Evolutionary conservation across 345 rosid genomes (phyloP).

Genomic region (Lepidium aucheri): DNA sequence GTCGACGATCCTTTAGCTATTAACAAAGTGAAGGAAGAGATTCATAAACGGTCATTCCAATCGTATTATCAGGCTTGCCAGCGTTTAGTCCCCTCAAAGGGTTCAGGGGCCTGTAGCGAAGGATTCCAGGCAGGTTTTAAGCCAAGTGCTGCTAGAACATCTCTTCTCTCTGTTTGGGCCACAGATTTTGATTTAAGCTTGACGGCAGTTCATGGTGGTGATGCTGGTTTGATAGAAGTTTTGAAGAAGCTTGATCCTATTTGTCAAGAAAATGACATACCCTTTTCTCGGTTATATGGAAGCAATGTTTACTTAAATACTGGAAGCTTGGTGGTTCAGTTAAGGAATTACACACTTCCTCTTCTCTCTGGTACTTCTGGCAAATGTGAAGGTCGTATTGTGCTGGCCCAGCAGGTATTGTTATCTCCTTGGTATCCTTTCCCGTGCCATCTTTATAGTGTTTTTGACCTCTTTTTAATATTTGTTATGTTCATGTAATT

Average conservation of each 20-base stretch:
- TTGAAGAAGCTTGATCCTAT: constrained; percentile 81
- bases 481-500: not conserved
- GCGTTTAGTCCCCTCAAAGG: constrained; percentile 55
- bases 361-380: constrained; percentile 73
- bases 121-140: constrained; percentile 93
- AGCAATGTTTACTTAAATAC: constrained; percentile 54
- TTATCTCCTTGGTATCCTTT: constrained; percentile 6
- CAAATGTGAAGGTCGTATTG: constrained; percentile 79
- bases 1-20: constrained; percentile 52
- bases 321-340: constrained; percentile 52
- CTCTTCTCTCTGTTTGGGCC: constrained; percentile 72
- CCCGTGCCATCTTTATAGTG: not conserved
- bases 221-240: constrained; percentile 78
- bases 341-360: constrained; percentile 83
- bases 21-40: constrained; percentile 56
- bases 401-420: constrained; percentile 90
- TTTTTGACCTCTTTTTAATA: not conserved
- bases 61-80: constrained; percentile 87
- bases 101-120: constrained; percentile 73
- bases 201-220: constrained; percentile 76
- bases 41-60: constrained; percentile 61
- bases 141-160: constrained; percentile 63
- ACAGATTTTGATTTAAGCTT: constrained; percentile 82
- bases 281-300: constrained; percentile 91
- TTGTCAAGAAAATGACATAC: constrained; percentile 56